Evolutionary conservation across 257 asterid species (phyloP).

Genomic region (Solanum peruvianum): DNA sequence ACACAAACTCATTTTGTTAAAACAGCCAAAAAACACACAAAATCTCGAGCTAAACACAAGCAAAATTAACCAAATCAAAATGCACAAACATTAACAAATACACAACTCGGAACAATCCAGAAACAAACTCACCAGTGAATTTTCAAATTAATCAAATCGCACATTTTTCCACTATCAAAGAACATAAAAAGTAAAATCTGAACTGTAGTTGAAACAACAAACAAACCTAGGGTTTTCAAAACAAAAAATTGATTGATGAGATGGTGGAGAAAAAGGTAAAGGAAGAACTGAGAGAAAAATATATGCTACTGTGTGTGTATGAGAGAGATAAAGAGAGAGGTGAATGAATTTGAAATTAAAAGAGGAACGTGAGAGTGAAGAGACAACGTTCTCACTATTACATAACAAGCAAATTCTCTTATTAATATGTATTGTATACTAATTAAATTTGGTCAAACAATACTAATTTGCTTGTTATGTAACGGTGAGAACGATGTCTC

Average conservation of each 20-base stretch:
- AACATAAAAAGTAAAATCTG: constrained; percentile 8
- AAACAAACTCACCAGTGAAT: constrained; percentile 25
- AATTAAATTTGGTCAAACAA: no score
- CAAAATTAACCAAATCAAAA: background rate
- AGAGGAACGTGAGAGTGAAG: background rate
- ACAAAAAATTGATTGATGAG: background rate
- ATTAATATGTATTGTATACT: no score
- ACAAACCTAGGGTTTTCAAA: background rate
- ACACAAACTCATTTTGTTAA: background rate
- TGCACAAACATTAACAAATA: background rate
- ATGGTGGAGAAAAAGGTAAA: constrained; percentile 1
- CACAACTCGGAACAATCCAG: background rate
- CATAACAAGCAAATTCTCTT: background rate
- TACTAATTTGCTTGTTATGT: background rate
- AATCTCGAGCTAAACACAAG: background rate
- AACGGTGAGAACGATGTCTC: constrained; percentile 3
- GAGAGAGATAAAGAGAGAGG: background rate
- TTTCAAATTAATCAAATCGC: background rate
- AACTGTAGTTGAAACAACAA: background rate
- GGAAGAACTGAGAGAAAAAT: background rate
- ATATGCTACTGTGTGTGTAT: no score
- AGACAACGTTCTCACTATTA: constrained; percentile 2
- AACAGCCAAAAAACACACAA: background rate
- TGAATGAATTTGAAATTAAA: background rate
- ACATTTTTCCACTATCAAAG: background rate